phyloP scores from a whole-genome alignment of 2,329 filamentous ascomycete species.

The Neonectria sp. region DNA sequence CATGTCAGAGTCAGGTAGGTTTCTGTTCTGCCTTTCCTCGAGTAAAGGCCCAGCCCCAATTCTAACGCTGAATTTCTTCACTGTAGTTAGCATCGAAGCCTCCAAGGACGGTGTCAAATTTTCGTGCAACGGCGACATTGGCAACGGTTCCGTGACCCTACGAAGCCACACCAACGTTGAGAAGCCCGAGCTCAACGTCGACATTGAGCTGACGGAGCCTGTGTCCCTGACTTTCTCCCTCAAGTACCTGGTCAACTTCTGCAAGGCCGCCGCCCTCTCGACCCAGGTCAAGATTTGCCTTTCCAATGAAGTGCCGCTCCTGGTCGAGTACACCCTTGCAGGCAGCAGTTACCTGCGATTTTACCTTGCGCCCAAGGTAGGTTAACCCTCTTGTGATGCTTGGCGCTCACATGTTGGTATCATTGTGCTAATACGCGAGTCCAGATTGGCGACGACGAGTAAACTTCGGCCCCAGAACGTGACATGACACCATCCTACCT shows the following conservation, averaged over 20 bases:
- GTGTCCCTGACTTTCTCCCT: constrained; percentile 97
- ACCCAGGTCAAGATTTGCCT: constrained; percentile 90
- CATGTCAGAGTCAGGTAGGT: constrained; percentile 94
- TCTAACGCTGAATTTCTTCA: constrained; percentile 26
- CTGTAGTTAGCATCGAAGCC: constrained; percentile 90
- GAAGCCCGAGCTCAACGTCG: constrained; percentile 87
- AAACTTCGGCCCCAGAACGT: constrained; percentile 34
- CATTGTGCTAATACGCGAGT: constrained; percentile 24
- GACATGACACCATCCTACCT: constrained; percentile 35
- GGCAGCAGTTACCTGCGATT: constrained; percentile 94
- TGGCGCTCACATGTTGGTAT: background rate
- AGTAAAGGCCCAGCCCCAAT: background rate
- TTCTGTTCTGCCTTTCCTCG: background rate
- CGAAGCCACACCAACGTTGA: constrained; percentile 91
- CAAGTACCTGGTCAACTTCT: constrained; percentile 99
- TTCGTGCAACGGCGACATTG: constrained; percentile 92
- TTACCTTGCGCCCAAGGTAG: constrained; percentile 97
- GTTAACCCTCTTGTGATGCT: constrained; percentile 42
- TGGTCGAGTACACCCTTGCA: constrained; percentile 90
- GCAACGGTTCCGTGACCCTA: constrained; percentile 93
- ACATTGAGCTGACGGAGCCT: constrained; percentile 92
- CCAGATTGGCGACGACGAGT: constrained; percentile 60
- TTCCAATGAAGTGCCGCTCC: constrained; percentile 94
- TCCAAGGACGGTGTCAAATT: constrained; percentile 99
- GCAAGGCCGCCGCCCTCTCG: constrained; percentile 93